Evolutionary conservation across 2,329 filamentous ascomycete genomes (phyloP), one percentile per base, ranked within the genome.

Genomic region (Aspergillus japonicus): DNA sequence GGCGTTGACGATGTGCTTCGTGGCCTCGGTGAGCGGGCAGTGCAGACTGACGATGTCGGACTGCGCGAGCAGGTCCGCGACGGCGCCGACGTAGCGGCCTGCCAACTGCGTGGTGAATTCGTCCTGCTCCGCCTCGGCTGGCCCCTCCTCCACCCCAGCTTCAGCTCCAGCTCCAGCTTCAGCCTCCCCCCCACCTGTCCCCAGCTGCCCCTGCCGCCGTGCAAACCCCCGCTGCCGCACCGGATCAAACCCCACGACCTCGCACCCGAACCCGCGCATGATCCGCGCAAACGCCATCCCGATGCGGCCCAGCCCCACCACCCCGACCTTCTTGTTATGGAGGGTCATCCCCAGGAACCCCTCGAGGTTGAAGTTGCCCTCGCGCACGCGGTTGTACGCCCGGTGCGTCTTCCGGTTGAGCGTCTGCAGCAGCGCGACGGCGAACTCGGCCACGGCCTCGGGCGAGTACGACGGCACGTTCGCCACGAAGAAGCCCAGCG

Each of bases 381-480:
- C 86, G 48, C 87, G 84, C 21, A 88, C 87, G 26, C 87, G 84
- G 71, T 87, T 88, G 74, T 87, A 89, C 3, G 87, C 85, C 23
- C 85, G 83, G 71, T 89, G 87, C 14, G 85, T 89, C 69, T 87
- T 85, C 48, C 87, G 85, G 71, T 89, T 88, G 48, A 89, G 78
- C 1, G 87, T 88, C 76, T 88, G 86, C 56, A 89, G 78, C 61
- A 89, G 78, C 1, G 86, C 85, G n/a, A 89, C 82, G 47, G 86
- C 83, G 68, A 89, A 89, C 78, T 90, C 87, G 64, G 87, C 87
- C 2, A 90, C 87, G 2, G 87, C 85, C 72, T 89, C 85, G 60
- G 87, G 87, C 7, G 86, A 87, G 75, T 90, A 90, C 3, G 85
- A 83, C 1, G 87, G 87, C 35, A 90, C 87, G 61, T 87, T 86